Evolutionary conservation across 2,329 filamentous ascomycete genomes (phyloP).

Genomic region (Apiospora rasikravindrae): DNA sequence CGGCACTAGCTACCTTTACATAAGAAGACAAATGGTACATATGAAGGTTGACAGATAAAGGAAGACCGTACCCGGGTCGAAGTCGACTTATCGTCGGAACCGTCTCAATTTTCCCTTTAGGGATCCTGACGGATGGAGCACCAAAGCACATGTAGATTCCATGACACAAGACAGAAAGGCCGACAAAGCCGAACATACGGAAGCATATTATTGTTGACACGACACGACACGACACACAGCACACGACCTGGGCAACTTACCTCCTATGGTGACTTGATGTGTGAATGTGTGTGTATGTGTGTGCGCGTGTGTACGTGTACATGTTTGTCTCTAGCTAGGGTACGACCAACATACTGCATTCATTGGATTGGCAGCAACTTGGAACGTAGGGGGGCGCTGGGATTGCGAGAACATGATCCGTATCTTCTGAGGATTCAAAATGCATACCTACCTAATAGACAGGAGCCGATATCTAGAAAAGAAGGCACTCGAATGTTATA

Average conservation of each 20-base stretch:
- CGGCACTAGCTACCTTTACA: not conserved
- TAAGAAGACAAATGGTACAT: not conserved
- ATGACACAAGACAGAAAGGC: not conserved
- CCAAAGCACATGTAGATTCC: conserved; percentile 8
- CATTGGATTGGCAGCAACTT: not conserved
- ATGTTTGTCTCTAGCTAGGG: not conserved
- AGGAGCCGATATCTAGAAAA: no score
- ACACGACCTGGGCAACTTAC: not conserved
- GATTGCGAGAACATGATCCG: not conserved
- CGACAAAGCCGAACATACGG: conserved; percentile 9
- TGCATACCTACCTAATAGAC: no score
- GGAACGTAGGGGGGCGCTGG: no score
- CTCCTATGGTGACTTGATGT: not conserved
- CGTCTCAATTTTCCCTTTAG: not conserved
- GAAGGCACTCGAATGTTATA: no score
- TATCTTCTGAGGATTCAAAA: no score
- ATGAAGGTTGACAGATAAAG: not conserved
- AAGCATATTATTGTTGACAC: not conserved
- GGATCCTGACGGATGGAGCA: not conserved
- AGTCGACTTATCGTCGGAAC: not conserved
- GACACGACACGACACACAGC: not conserved
- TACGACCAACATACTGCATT: not conserved
- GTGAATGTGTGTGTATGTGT: not conserved
- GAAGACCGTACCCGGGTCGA: not conserved
- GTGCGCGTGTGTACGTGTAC: not conserved